phyloP scores from a whole-genome alignment of 129 eudicot genomes.

The Smallanthus sonchifolius region DNA sequence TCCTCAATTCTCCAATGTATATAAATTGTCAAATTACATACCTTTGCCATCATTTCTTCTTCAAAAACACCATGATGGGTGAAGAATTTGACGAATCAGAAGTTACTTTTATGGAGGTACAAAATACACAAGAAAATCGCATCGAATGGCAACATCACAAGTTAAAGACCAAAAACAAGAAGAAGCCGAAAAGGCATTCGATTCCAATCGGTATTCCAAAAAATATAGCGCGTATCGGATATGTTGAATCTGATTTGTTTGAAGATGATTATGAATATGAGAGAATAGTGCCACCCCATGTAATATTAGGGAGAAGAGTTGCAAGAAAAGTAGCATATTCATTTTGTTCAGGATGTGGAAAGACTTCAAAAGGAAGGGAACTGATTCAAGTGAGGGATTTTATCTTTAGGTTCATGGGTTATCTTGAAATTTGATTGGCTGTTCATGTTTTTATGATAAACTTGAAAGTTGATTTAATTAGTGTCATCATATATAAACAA shows the following conservation, averaged over 20 bases:
- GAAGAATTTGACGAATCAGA: conserved; percentile 44
- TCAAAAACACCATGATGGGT: conserved; percentile 8
- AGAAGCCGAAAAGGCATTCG: conserved; percentile 11
- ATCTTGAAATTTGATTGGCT: conserved; percentile 44
- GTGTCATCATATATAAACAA: background rate
- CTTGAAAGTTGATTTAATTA: background rate
- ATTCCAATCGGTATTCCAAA: conserved; percentile 30
- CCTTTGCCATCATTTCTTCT: background rate
- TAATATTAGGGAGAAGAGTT: conserved; percentile 49
- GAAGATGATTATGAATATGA: conserved; percentile 47
- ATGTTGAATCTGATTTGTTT: conserved; percentile 29
- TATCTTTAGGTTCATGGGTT: conserved; percentile 64
- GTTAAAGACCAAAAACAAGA: conserved; percentile 9
- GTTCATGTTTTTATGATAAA: background rate
- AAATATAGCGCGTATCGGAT: conserved; percentile 7
- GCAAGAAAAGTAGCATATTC: conserved; percentile 59
- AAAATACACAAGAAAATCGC: background rate
- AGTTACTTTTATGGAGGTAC: conserved; percentile 23
- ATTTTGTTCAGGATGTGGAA: conserved; percentile 45
- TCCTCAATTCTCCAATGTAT: conserved; percentile 5
- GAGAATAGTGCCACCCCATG: conserved; percentile 63
- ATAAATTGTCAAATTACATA: conserved; percentile 3
- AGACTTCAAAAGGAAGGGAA: conserved; percentile 44
- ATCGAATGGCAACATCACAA: background rate
- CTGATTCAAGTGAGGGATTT: conserved; percentile 62